phyloP scores from a whole-genome alignment of 108 stramenopile genomes.

The Cyclostephanos invisitatus region DNA sequence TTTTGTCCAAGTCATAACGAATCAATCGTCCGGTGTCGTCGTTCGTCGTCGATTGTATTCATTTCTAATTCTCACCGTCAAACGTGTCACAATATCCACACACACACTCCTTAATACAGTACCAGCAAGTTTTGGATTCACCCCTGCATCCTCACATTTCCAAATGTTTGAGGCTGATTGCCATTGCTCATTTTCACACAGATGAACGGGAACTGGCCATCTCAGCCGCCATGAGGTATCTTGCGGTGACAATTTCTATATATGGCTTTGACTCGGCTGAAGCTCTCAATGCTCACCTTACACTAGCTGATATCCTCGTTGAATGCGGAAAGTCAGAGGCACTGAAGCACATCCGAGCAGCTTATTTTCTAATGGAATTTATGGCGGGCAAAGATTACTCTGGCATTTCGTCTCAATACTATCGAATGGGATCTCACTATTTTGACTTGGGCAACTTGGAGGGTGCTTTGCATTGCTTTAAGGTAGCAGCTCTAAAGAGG shows the following conservation, averaged over 20 bases:
- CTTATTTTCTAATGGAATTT: conserved; percentile 82
- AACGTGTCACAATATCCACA: too few relatives aligned
- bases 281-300: conserved; percentile 55
- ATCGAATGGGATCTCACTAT: conserved; percentile 83
- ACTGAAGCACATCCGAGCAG: conserved; percentile 83
- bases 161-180: conserved; percentile 67
- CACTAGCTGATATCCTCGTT: conserved; percentile 64
- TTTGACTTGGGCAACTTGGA: conserved; percentile 52
- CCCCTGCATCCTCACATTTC: conserved; percentile 76
- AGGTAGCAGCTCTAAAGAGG: conserved; percentile 52
- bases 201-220: conserved; percentile 70
- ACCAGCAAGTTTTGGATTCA: conserved; percentile 78
- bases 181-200: conserved; percentile 74
- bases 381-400: conserved; percentile 80
- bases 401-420: conserved; percentile 74
- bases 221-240: conserved; percentile 65
- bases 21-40: too few relatives aligned
- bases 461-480: conserved; percentile 62
- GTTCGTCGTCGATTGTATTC: too few relatives aligned
- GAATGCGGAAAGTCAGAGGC: conserved; percentile 50
- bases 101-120: background rate
- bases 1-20: too few relatives aligned
- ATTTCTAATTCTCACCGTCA: too few relatives aligned
- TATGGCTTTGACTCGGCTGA: conserved; percentile 81
- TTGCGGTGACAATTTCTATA: conserved; percentile 77